Evolutionary conservation across 129 eudicot genomes (phyloP).

Genomic region (Pulicaria dysenterica): DNA sequence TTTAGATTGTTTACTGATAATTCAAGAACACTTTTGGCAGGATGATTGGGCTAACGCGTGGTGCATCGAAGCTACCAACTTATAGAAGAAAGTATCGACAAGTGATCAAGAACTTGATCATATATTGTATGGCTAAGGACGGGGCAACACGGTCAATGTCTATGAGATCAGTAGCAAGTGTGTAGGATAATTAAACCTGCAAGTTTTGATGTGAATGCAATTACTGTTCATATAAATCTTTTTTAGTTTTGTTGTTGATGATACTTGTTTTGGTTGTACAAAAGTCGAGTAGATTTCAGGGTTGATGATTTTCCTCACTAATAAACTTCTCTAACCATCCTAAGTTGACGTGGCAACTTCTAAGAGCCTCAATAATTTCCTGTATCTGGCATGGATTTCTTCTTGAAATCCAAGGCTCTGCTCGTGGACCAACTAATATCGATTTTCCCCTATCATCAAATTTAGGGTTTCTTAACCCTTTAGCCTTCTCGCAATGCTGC

Average conservation of each 20-base stretch:
- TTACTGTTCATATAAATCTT: conserved; percentile 30
- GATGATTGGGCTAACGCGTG: conserved; percentile 76
- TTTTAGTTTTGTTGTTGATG: conserved; percentile 12
- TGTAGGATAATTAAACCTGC: conserved; percentile 36
- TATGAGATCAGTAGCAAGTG: conserved; percentile 57
- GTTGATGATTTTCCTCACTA: no score
- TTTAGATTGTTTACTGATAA: neutral
- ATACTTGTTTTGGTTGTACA: conserved; percentile 31
- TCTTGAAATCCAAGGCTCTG: no score
- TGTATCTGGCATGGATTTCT: no score
- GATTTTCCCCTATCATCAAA: no score
- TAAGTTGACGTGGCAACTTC: no score
- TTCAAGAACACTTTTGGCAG: conserved; percentile 34
- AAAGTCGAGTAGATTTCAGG: neutral
- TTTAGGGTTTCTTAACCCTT: no score
- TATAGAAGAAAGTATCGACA: conserved; percentile 75
- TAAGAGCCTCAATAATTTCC: no score
- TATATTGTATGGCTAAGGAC: conserved; percentile 46
- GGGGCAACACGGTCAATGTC: conserved; percentile 60
- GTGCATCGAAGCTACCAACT: conserved; percentile 83
- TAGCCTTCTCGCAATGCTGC: no score
- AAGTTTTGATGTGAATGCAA: conserved; percentile 30
- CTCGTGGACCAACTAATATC: no score
- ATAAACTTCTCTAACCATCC: no score
- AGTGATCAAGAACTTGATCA: conserved; percentile 64